A percentile compares a stretch with the other conserved stretches of the same genome.
Evolutionary conservation across 2,329 filamentous ascomycete genomes (phyloP).

Genomic region (Xylariales sp.): DNA sequence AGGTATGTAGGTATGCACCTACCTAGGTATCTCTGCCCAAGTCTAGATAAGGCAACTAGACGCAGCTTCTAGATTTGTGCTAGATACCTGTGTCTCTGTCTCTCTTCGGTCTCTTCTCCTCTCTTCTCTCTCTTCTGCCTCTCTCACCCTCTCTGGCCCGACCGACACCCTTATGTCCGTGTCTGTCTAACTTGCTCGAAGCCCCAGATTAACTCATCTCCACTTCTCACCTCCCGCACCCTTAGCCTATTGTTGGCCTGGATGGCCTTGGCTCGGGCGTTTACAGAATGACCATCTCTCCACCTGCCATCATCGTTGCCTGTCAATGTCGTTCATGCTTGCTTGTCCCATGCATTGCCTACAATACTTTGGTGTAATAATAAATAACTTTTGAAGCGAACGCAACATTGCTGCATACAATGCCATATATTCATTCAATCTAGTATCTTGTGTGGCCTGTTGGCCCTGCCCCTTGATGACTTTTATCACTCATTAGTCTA

Average conservation of each 20-base stretch:
- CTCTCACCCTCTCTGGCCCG: too few species aligned
- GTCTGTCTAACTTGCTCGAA: too few species aligned
- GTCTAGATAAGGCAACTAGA: neutral
- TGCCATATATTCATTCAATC: constrained; percentile 12
- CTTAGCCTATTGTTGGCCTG: constrained; percentile 30
- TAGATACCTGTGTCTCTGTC: too few species aligned
- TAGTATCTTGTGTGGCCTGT: constrained; percentile 27
- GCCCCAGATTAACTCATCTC: constrained; percentile 14
- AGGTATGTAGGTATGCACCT: neutral
- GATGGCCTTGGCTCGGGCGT: constrained; percentile 22
- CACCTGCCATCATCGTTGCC: constrained; percentile 14
- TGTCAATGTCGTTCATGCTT: constrained; percentile 21
- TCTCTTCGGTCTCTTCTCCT: too few species aligned
- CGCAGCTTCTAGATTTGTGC: constrained; percentile 8
- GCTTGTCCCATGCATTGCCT: constrained; percentile 24
- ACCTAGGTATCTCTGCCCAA: neutral
- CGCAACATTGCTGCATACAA: constrained; percentile 34
- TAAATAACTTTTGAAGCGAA: constrained; percentile 29
- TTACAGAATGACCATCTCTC: constrained; percentile 18
- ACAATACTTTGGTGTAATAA: constrained; percentile 16
- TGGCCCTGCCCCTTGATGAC: constrained; percentile 13
- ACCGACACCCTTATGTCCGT: too few species aligned
- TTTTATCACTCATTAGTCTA: neutral
- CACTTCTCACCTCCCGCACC: constrained; percentile 6
- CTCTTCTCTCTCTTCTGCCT: too few species aligned